Evolutionary conservation across 78 protist genomes (phyloP), one percentile per base, ranked within the genome.

Genomic region (Dictyostelium purpureum): DNA sequence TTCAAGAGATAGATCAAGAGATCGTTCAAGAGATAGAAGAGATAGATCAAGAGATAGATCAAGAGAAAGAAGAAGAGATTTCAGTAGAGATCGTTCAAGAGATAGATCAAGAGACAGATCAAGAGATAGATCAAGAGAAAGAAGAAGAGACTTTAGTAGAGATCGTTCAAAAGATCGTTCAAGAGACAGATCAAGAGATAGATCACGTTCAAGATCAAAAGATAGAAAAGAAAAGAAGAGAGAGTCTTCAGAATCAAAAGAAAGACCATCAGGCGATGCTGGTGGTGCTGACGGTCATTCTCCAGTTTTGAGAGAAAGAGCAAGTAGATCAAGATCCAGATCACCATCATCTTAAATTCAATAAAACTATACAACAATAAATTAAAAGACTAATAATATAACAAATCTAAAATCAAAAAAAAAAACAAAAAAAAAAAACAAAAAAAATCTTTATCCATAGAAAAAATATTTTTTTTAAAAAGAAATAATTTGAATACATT

Each of bases 91-190:
- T 40, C 18, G 37, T 14, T 16, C 9, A 26, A 31, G 75, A 18
- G 18, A 67, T 38, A 67, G 31, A 0, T 16, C 16, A 31, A 56
- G 88, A 79, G 51, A 47, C 45, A 1, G 10, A 0, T n/a, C 26
- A 33, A 82, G 79, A 82, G 78, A 67, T 26, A 59, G 90, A 37
- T 82, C 90, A 26, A 82, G 71, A 42, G 65, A 49, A 16, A 28
- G 77, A 51, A 24, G 42, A 35, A 56, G 65, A n/a, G 9, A n/a
- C n/a, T n/a, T n/a, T n/a, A n/a, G n/a, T n/a, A n/a, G n/a, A n/a
- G n/a, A n/a, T n/a, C n/a, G 24, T n/a, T 6, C 28, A 7, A 42
- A 69, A 69, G 59, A 43, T 33, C 63, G 88, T 59, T 79, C 88
- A 45, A 79, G 47, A 66, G 69, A 61, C 31, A 24, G 69, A 28